Conservation (phyloP, 345 rosid genomes). For the Citrus reticulata region DNA sequence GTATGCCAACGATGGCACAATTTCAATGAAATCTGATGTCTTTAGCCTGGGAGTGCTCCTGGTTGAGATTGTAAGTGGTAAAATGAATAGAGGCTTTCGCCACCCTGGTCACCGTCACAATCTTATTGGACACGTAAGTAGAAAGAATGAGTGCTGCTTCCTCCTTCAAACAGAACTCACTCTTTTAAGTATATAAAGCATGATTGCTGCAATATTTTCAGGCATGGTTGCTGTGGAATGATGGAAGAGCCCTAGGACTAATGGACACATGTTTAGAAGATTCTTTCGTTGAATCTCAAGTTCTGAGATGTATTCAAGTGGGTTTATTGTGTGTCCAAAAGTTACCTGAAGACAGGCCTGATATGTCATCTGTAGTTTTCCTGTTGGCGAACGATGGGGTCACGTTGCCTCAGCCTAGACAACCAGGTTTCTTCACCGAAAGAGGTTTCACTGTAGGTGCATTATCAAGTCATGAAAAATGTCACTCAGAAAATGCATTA, state of each 20-base stretch:
- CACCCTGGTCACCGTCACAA: slow-evolving; percentile 12
- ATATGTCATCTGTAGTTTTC: slow-evolving; percentile 23
- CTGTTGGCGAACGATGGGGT: slow-evolving; percentile 28
- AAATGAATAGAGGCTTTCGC: slow-evolving; percentile 27
- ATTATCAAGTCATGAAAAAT: neutral
- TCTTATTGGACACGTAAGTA: slow-evolving; percentile 29
- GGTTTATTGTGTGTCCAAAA: slow-evolving; percentile 34
- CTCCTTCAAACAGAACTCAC: neutral
- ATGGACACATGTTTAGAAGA: slow-evolving; percentile 7
- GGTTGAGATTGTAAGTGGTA: slow-evolving; percentile 29
- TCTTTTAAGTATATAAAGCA: neutral
- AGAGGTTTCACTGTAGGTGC: neutral
- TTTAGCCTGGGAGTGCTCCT: slow-evolving; percentile 32
- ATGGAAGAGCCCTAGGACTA: slow-evolving; percentile 16
- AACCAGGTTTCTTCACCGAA: slow-evolving; percentile 28
- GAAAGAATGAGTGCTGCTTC: neutral
- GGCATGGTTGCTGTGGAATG: slow-evolving; percentile 34
- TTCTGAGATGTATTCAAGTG: slow-evolving; percentile 25
- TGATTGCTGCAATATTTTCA: neutral
- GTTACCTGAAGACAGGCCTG: slow-evolving; percentile 20
- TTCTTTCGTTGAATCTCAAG: slow-evolving; percentile 4
- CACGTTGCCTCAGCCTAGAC: slow-evolving; percentile 29
- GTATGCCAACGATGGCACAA: slow-evolving; percentile 20
- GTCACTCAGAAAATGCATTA: neutral
- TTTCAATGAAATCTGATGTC: slow-evolving; percentile 29